Evolutionary conservation across 768 basidiomycete genomes (phyloP).

Genomic region (Mycena rebaudengoi): DNA sequence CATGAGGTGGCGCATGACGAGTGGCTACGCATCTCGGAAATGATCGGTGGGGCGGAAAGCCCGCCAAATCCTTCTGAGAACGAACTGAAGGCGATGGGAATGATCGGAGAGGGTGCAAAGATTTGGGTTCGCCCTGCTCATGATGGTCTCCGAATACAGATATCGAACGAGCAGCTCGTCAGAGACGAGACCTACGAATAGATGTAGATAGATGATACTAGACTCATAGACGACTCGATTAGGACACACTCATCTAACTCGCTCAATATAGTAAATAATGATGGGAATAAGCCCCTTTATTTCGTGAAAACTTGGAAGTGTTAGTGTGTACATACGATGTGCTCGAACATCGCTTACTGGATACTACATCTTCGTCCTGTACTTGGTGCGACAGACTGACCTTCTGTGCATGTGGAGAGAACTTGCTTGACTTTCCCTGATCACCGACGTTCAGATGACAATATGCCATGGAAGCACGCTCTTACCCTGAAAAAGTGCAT

Average conservation of each 20-base stretch:
- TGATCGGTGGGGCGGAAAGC: slow-evolving; percentile 46
- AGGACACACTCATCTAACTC: background rate
- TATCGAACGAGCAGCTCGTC: slow-evolving; percentile 51
- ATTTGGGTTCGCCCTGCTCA: slow-evolving; percentile 78
- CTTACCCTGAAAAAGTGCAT: slow-evolving; percentile 15
- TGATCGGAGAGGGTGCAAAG: slow-evolving; percentile 55
- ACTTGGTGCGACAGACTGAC: slow-evolving; percentile 87
- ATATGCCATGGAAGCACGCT: no score
- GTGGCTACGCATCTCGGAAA: slow-evolving; percentile 70
- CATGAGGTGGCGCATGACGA: slow-evolving; percentile 85
- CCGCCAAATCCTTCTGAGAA: slow-evolving; percentile 36
- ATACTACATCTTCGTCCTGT: slow-evolving; percentile 89
- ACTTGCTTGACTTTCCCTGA: slow-evolving; percentile 94
- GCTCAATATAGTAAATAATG: background rate
- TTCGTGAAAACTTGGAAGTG: slow-evolving; percentile 41
- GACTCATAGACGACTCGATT: no score
- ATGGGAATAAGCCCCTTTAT: slow-evolving; percentile 13
- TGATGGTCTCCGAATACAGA: slow-evolving; percentile 72
- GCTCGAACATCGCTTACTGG: slow-evolving; percentile 63
- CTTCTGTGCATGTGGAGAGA: slow-evolving; percentile 93
- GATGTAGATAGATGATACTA: background rate
- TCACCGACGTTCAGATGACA: background rate
- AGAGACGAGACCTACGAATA: slow-evolving; percentile 61
- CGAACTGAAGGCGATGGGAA: slow-evolving; percentile 52
- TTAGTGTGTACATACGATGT: background rate